Evolutionary conservation across 305 asterid genomes (phyloP).

Genomic region (Fraxinus greggii): DNA sequence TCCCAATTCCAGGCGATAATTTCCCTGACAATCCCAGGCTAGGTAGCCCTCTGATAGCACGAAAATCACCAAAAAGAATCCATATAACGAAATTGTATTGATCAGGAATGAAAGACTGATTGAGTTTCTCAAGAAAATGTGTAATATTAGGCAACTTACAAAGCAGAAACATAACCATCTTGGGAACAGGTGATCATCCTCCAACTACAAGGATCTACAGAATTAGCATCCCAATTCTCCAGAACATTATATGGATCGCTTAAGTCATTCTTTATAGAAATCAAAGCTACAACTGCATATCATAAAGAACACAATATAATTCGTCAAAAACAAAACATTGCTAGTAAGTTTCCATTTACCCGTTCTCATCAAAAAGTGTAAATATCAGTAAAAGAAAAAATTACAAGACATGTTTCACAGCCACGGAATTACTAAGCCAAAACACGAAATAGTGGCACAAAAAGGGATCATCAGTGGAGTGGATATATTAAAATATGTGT

Average conservation of each 20-base stretch:
- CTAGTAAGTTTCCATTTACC: neutral
- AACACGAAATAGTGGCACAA: neutral
- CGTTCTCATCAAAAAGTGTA: neutral
- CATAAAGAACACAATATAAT: neutral
- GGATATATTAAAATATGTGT: neutral
- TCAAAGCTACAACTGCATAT: conserved; percentile 83
- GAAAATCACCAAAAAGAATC: conserved; percentile 6
- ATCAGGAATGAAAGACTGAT: neutral
- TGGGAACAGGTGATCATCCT: conserved; percentile 79
- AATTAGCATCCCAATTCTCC: conserved; percentile 87
- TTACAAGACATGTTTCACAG: neutral
- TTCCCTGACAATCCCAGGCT: conserved; percentile 82
- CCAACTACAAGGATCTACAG: conserved; percentile 99
- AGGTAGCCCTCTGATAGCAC: conserved; percentile 70
- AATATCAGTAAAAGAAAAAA: neutral
- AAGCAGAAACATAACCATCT: conserved; percentile 80
- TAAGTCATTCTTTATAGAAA: conserved; percentile 65
- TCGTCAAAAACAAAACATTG: neutral
- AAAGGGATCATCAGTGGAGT: neutral
- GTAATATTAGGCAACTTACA: conserved; percentile 51
- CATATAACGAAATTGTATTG: neutral
- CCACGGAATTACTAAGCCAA: neutral
- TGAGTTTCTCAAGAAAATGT: neutral
- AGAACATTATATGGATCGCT: conserved; percentile 76
- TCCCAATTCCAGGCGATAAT: conserved; percentile 79